These are phyloP conservation scores for Phanerochaete carnosa DNA, from an alignment of 768 basidiomycete genomes.

Conservation along the genomic window DNA sequence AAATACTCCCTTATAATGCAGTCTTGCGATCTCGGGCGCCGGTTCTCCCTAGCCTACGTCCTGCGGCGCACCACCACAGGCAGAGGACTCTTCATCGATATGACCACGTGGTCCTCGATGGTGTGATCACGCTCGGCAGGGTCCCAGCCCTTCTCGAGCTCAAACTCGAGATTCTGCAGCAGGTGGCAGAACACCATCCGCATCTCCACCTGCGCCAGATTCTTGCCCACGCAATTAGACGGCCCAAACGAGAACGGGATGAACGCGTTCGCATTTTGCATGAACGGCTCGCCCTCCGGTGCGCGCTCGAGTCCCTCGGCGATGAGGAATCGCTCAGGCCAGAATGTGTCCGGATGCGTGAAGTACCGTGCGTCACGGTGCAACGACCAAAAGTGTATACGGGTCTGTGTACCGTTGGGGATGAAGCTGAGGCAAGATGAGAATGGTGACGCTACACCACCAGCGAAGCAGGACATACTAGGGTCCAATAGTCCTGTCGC, in stretches of 20 bases:
- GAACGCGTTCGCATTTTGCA: conserved; percentile 28
- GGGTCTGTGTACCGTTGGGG: no score
- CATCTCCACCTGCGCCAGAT: conserved; percentile 38
- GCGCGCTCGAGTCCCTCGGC: conserved; percentile 1
- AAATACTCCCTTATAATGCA: no score
- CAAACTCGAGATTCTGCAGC: conserved; percentile 21
- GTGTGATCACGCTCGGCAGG: conserved; percentile 29
- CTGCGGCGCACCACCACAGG: conserved; percentile 2
- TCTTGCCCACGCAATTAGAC: conserved; percentile 47
- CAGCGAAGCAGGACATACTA: no score
- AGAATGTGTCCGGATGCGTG: no score
- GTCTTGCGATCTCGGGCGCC: no score
- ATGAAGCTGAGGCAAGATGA: no score
- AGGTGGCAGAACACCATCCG: conserved; percentile 27
- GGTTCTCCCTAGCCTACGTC: no score
- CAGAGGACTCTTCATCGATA: background rate
- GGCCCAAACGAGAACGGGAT: no score
- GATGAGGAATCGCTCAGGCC: conserved; percentile 38
- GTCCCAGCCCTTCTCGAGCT: conserved; percentile 13
- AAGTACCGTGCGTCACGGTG: no score
- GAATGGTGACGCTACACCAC: no score
- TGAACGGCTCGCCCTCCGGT: conserved; percentile 1
- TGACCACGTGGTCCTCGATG: conserved; percentile 26
- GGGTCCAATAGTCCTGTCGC: no score
- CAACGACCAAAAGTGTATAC: no score